A percentile compares a stretch with the other conserved stretches of the same genome.
Evolutionary conservation across 1,139 yeast species (phyloP).

Genomic region (Debaryomycetaceae sp.): DNA sequence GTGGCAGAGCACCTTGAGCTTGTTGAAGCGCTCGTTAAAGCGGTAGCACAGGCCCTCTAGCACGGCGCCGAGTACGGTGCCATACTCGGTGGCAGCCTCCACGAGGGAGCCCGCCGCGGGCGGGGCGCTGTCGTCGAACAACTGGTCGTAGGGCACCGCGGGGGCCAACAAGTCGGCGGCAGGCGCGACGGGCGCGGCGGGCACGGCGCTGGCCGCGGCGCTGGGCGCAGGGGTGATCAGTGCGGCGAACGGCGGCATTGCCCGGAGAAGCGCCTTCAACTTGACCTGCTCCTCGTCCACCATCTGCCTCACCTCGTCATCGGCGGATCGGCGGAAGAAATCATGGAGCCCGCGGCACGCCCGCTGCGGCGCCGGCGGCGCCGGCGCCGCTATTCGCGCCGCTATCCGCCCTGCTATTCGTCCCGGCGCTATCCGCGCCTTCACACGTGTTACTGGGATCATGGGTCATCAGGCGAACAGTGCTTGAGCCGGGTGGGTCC

Average conservation of each 20-base stretch:
- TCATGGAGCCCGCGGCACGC: constrained; percentile 1
- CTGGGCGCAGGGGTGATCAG: too few relatives aligned
- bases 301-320: constrained; percentile 4
- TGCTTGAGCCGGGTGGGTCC: too few relatives aligned
- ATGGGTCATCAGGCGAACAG: too few relatives aligned
- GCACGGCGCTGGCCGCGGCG: constrained; percentile 22
- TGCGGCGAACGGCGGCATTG: constrained; percentile 13
- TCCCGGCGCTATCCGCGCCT: too few relatives aligned
- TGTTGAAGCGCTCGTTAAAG: constrained; percentile 33
- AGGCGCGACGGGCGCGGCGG: too few relatives aligned
- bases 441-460: too few relatives aligned
- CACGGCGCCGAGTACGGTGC: constrained; percentile 27
- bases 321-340: constrained; percentile 3
- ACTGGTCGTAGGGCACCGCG: too few relatives aligned
- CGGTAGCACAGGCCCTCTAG: constrained; percentile 24
- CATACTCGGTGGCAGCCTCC: constrained; percentile 17
- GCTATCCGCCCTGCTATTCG: too few relatives aligned
- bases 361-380: background rate
- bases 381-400: too few relatives aligned
- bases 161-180: too few relatives aligned
- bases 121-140: constrained; percentile 17
- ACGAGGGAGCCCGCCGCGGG: constrained; percentile 29
- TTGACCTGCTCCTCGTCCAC: constrained; percentile 8
- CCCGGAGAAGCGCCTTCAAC: constrained; percentile 13
- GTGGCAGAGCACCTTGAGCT: constrained; percentile 26